phyloP scores from a whole-genome alignment of 345 rosid species.

The Rhizophora mangle region DNA sequence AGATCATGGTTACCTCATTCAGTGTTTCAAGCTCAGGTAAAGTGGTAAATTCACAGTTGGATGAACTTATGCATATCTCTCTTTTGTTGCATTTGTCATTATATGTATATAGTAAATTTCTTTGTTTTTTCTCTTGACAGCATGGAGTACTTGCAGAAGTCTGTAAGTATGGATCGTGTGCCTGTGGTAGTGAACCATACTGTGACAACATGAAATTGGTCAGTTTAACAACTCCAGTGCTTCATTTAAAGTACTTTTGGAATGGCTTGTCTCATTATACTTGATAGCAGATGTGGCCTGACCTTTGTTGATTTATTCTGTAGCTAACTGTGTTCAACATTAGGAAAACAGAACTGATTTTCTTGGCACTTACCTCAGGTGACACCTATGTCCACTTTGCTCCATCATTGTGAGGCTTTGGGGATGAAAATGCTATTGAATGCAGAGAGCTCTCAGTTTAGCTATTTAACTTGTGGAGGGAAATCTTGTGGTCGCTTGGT shows the following conservation, averaged over 20 bases:
- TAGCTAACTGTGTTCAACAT: not conserved
- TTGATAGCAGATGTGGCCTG: not conserved
- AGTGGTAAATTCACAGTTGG: slow-evolving; percentile 34
- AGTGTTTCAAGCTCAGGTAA: slow-evolving; percentile 69
- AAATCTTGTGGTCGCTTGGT: slow-evolving; percentile 30
- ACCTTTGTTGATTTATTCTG: not conserved
- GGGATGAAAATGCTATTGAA: slow-evolving; percentile 35
- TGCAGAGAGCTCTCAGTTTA: slow-evolving; percentile 20
- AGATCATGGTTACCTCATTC: slow-evolving; percentile 50
- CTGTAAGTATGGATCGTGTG: slow-evolving; percentile 51
- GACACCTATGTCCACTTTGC: slow-evolving; percentile 59
- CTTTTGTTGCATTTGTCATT: slow-evolving; percentile 4
- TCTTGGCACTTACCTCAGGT: slow-evolving; percentile 41
- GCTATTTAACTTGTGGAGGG: slow-evolving; percentile 26
- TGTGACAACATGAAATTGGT: slow-evolving; percentile 60
- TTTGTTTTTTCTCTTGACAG: slow-evolving; percentile 36
- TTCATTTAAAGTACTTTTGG: not conserved
- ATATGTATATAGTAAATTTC: not conserved
- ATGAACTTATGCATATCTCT: slow-evolving; percentile 13
- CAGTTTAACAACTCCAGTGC: slow-evolving; percentile 20
- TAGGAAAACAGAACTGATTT: not conserved
- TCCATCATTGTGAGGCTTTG: slow-evolving; percentile 49
- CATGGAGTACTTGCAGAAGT: slow-evolving; percentile 61
- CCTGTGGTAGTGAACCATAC: slow-evolving; percentile 49
- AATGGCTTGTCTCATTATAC: slow-evolving; percentile 7